Evolutionary conservation across 768 basidiomycete genomes (phyloP).

Genomic region (Cystofilobasidium bisporidii): DNA sequence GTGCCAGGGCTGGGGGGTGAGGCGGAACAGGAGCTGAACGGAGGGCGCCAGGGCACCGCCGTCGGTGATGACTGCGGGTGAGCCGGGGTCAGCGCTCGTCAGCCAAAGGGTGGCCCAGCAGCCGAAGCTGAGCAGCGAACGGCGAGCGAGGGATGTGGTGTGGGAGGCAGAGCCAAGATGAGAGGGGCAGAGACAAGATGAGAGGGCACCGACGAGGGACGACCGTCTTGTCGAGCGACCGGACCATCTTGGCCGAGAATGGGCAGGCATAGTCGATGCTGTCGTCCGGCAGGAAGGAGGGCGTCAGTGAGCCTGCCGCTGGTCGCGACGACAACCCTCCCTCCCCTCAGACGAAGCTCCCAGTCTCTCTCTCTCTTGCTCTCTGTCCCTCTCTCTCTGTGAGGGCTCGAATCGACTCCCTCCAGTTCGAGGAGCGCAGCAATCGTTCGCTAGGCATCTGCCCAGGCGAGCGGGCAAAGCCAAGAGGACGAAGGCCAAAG

Average conservation of each 20-base stretch:
- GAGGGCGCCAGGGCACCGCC: neutral
- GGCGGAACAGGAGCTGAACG: constrained; percentile 14
- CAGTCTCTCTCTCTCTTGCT: no score
- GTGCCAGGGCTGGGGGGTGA: constrained; percentile 18
- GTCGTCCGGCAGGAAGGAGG: neutral
- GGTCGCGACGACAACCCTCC: no score
- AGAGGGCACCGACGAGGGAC: constrained; percentile 16
- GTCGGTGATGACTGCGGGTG: neutral
- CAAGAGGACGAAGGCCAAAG: neutral
- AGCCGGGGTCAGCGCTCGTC: no score
- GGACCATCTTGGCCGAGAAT: constrained; percentile 54
- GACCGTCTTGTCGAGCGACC: constrained; percentile 34
- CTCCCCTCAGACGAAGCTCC: no score
- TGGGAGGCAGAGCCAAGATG: neutral
- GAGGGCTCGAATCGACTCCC: no score
- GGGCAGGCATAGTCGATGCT: constrained; percentile 77
- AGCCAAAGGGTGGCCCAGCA: constrained; percentile 26
- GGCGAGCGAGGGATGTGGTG: constrained; percentile 34
- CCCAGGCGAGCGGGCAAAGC: neutral
- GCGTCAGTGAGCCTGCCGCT: no score
- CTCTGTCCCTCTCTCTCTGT: no score
- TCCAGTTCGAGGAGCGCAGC: no score
- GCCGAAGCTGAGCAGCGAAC: constrained; percentile 33
- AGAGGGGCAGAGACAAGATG: no score
- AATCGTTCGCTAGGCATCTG: no score